Percentiles rank a stretch among this genome's conserved stretches.
phyloP scores from a whole-genome alignment of 768 basidiomycete genomes.

The Coprinellus micaceus region DNA sequence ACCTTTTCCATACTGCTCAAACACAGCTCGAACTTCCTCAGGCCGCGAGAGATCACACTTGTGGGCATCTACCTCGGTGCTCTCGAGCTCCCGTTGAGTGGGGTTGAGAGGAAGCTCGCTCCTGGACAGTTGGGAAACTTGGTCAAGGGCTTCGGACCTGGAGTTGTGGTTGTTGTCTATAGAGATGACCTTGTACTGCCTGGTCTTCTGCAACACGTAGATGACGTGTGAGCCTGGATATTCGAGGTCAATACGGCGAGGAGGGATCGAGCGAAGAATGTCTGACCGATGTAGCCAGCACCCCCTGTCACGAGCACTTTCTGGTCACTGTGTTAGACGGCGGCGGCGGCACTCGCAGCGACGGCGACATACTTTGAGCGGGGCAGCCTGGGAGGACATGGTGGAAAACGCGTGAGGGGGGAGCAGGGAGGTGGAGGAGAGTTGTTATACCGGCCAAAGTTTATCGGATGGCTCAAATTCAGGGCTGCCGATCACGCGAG shows the following conservation, averaged over 20 bases:
- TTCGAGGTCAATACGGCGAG: conserved; percentile 9
- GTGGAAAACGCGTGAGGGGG: conserved; percentile 6
- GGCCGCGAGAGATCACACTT: conserved; percentile 72
- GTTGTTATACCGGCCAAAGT: conserved; percentile 20
- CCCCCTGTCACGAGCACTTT: conserved; percentile 57
- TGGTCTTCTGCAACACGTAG: conserved; percentile 77
- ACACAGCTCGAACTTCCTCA: conserved; percentile 71
- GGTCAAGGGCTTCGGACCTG: conserved; percentile 64
- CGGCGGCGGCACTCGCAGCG: conserved; percentile 4
- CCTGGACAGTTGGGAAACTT: conserved; percentile 77
- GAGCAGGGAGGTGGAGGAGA: conserved; percentile 13
- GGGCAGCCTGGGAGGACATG: conserved; percentile 18
- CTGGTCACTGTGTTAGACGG: conserved; percentile 26
- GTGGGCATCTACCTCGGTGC: conserved; percentile 67
- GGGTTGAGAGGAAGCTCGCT: conserved; percentile 65
- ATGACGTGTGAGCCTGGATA: conserved; percentile 88
- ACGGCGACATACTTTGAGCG: conserved; percentile 45
- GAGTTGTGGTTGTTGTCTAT: conserved; percentile 97
- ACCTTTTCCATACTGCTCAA: conserved; percentile 80
- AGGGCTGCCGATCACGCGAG: conserved; percentile 21
- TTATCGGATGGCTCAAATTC: conserved; percentile 3
- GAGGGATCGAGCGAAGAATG: neutral
- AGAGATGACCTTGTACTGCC: conserved; percentile 88
- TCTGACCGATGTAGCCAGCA: conserved; percentile 84
- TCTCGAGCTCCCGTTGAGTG: conserved; percentile 64